Evolutionary conservation across 352 stramenopile species (phyloP).

Genomic region (Globisporangium perplexum): DNA sequence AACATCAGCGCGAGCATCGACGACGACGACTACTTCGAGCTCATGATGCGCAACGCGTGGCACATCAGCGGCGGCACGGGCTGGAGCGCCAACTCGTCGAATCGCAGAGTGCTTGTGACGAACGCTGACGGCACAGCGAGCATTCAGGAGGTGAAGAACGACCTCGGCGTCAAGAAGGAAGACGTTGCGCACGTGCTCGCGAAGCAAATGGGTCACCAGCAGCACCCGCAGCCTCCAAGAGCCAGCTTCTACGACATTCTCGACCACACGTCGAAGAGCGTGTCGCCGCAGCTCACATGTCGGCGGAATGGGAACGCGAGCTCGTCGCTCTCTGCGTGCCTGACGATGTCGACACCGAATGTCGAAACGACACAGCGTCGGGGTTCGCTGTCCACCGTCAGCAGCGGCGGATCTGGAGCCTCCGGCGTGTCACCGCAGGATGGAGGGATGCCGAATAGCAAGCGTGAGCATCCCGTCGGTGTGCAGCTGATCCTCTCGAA

Average conservation of each 20-base stretch:
- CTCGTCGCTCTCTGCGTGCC: conserved; percentile 44
- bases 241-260: conserved; percentile 54
- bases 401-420: neutral
- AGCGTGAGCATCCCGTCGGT: conserved; percentile 32
- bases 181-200: conserved; percentile 29
- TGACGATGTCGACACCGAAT: conserved; percentile 16
- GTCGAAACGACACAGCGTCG: neutral
- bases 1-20: conserved; percentile 87
- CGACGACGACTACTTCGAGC: conserved; percentile 91
- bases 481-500: conserved; percentile 53
- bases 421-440: neutral
- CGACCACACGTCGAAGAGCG: conserved; percentile 30
- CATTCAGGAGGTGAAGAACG: conserved; percentile 43
- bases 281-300: conserved; percentile 12
- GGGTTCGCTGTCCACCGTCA: neutral
- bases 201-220: conserved; percentile 15
- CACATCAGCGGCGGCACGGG: conserved; percentile 50
- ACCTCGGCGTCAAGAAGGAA: conserved; percentile 27
- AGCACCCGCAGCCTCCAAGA: conserved; percentile 10
- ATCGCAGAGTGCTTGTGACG: conserved; percentile 61
- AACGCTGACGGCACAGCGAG: conserved; percentile 37
- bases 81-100: conserved; percentile 51
- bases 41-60: conserved; percentile 89
- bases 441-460: conserved; percentile 4
- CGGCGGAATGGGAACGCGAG: conserved; percentile 41